These are phyloP conservation scores for Buddleja alternifolia DNA, from an alignment of 257 asterid species.

Conservation along the genomic window DNA sequence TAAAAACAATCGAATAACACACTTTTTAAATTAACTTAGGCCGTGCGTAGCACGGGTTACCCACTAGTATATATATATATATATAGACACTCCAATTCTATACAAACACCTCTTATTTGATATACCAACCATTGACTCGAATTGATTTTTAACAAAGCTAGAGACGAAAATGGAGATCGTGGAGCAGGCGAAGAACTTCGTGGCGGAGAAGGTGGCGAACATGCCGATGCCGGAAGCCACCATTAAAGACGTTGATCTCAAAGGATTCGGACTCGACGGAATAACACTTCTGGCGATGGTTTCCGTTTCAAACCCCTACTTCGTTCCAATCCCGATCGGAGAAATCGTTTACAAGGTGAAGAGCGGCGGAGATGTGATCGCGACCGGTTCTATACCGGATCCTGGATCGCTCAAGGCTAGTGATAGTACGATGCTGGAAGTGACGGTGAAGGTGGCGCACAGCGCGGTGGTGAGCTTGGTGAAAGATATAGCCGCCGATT, in stretches of 20 bases:
- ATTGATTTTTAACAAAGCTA: background rate
- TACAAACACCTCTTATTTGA: background rate
- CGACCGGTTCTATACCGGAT: slow-evolving; percentile 53
- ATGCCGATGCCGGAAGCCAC: slow-evolving; percentile 56
- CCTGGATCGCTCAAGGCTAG: slow-evolving; percentile 60
- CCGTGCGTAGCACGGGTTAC: too few species aligned
- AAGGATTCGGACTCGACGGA: slow-evolving; percentile 35
- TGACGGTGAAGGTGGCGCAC: slow-evolving; percentile 55
- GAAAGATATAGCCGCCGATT: slow-evolving; percentile 54
- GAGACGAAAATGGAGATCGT: slow-evolving; percentile 29
- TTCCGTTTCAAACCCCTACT: slow-evolving; percentile 49
- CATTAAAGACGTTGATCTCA: slow-evolving; percentile 53
- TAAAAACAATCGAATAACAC: too few species aligned
- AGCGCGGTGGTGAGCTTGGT: slow-evolving; percentile 46
- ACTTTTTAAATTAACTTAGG: too few species aligned
- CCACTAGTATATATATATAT: too few species aligned
- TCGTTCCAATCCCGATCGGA: slow-evolving; percentile 50
- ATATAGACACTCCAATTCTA: background rate
- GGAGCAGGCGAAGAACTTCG: slow-evolving; percentile 41
- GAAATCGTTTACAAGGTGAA: slow-evolving; percentile 48
- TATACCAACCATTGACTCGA: background rate
- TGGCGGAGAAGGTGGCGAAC: slow-evolving; percentile 43
- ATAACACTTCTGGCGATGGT: slow-evolving; percentile 43
- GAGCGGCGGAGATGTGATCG: slow-evolving; percentile 43
- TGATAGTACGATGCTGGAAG: slow-evolving; percentile 46